Evolutionary conservation across 2,329 filamentous ascomycete species (phyloP).

Genomic region (Apiospora pterosperma): DNA sequence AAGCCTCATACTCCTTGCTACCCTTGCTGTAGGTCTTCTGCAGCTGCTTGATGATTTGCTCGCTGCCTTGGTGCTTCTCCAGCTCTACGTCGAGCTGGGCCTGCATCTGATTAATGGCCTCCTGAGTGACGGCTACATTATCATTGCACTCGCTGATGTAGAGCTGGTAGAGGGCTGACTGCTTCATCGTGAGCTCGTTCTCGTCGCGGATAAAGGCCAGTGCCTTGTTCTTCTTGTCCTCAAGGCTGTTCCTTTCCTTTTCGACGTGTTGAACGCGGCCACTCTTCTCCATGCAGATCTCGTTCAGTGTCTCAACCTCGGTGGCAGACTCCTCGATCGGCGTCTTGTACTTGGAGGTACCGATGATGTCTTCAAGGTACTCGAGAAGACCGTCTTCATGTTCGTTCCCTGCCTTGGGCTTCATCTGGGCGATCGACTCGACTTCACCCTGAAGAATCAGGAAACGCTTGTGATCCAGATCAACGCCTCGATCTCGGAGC

Average conservation of each 20-base stretch:
- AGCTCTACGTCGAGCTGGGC: slow-evolving; percentile 81
- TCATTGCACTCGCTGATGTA: slow-evolving; percentile 86
- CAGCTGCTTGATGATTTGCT: slow-evolving; percentile 85
- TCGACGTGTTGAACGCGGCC: slow-evolving; percentile 95
- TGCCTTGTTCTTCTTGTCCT: slow-evolving; percentile 96
- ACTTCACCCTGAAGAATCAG: slow-evolving; percentile 96
- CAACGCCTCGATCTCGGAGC: slow-evolving; percentile 82
- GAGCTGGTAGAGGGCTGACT: slow-evolving; percentile 89
- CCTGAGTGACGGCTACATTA: slow-evolving; percentile 83
- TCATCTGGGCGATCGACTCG: slow-evolving; percentile 99
- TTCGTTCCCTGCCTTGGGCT: slow-evolving; percentile 89
- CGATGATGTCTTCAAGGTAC: slow-evolving; percentile 97
- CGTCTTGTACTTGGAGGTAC: slow-evolving; percentile 96
- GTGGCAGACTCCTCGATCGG: slow-evolving; percentile 92
- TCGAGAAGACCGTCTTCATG: slow-evolving; percentile 95
- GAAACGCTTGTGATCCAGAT: slow-evolving; percentile 97
- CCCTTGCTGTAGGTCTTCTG: slow-evolving; percentile 81
- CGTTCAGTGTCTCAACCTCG: slow-evolving; percentile 89
- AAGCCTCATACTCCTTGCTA: slow-evolving; percentile 76
- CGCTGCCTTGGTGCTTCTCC: slow-evolving; percentile 85
- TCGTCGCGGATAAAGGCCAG: slow-evolving; percentile 86
- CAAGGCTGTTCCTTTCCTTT: slow-evolving; percentile 88
- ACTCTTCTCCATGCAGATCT: slow-evolving; percentile 93
- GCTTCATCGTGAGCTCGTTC: slow-evolving; percentile 86
- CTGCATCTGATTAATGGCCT: slow-evolving; percentile 89